A percentile compares a stretch with the other conserved stretches of the same genome.
These are phyloP conservation scores for Halocafeteria seosinensis DNA, from an alignment of 108 stramenopile species.

Conservation along the genomic window DNA sequence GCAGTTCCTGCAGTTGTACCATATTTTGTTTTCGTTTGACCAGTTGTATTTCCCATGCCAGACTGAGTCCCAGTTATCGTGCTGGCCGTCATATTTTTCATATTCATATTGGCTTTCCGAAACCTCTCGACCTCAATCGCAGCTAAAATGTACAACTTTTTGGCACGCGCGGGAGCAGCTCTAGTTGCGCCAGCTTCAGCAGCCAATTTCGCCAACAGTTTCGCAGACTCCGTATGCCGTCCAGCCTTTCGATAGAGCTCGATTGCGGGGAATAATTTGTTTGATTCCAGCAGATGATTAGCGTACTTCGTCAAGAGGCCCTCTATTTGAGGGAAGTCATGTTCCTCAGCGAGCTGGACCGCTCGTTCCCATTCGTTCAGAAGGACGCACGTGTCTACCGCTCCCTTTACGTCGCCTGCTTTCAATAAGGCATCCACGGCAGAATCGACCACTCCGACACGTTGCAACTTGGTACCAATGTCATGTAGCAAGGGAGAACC, in stretches of 20 bases:
- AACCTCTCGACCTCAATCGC: conserved; percentile 43
- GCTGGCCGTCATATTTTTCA: neutral
- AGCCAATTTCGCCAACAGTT: conserved; percentile 29
- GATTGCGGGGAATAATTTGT: conserved; percentile 29
- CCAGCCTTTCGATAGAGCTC: conserved; percentile 42
- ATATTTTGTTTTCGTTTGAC: neutral
- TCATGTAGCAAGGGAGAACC: conserved; percentile 22
- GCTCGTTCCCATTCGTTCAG: conserved; percentile 41
- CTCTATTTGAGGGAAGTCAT: conserved; percentile 46
- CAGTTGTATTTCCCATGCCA: no score
- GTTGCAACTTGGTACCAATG: conserved; percentile 27
- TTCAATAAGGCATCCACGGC: conserved; percentile 27
- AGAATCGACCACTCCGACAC: conserved; percentile 22
- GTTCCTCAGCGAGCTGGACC: conserved; percentile 32
- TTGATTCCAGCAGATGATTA: conserved; percentile 15
- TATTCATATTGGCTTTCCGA: conserved; percentile 19
- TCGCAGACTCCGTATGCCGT: conserved; percentile 37
- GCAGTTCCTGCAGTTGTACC: conserved; percentile 29
- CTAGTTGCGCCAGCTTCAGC: conserved; percentile 22
- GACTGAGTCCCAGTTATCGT: neutral
- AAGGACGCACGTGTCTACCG: conserved; percentile 39
- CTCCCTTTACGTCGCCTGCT: conserved; percentile 26
- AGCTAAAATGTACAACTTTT: conserved; percentile 44
- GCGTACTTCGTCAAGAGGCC: conserved; percentile 31
- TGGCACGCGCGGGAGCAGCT: conserved; percentile 29